Evolutionary conservation across 2,329 filamentous ascomycete genomes (phyloP).

Genomic region (Drechslerella stenobrocha): DNA sequence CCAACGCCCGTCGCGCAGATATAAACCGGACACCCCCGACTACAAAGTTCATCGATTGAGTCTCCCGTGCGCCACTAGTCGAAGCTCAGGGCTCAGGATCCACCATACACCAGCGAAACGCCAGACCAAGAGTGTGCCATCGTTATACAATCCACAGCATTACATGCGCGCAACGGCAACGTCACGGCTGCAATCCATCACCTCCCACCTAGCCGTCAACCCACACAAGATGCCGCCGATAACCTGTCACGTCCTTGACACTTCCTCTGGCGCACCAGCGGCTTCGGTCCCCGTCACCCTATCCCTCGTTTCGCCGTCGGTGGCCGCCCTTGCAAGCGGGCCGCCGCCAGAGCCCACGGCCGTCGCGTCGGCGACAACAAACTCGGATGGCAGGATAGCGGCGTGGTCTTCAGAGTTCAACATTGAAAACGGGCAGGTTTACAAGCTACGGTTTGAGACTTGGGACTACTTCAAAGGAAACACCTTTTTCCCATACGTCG

Average conservation of each 20-base stretch:
- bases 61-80: too few relatives aligned
- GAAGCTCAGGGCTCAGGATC: too few relatives aligned
- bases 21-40: neutral
- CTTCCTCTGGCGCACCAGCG: constrained; percentile 71
- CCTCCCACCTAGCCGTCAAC: constrained; percentile 42
- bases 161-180: constrained; percentile 48
- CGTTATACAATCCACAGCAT: neutral
- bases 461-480: constrained; percentile 69
- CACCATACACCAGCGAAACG: neutral
- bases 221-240: constrained; percentile 60
- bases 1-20: too few relatives aligned
- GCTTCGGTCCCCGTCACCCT: constrained; percentile 69
- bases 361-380: constrained; percentile 67
- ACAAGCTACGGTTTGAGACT: constrained; percentile 71
- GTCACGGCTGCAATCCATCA: constrained; percentile 47
- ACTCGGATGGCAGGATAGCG: constrained; percentile 74
- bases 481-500: constrained; percentile 64
- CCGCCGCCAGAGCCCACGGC: constrained; percentile 55
- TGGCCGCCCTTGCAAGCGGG: constrained; percentile 52
- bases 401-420: constrained; percentile 67
- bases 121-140: neutral
- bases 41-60: neutral
- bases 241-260: constrained; percentile 86
- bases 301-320: constrained; percentile 50
- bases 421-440: constrained; percentile 64